Conservation (phyloP, 1,284 basidiomycete species). For the Ganoderma sp. region DNA sequence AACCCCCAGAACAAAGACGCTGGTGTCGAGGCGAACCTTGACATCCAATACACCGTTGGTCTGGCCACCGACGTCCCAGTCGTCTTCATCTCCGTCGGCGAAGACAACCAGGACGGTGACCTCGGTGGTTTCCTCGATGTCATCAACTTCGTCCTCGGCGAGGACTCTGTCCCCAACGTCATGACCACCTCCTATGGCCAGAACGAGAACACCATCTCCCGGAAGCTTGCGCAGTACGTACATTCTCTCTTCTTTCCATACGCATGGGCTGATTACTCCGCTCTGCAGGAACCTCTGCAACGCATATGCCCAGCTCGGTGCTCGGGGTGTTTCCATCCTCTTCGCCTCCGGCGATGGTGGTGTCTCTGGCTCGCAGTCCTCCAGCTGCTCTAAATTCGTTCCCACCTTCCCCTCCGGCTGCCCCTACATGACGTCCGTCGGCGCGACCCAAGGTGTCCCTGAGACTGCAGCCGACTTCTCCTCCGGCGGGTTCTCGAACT, state of each 20-base stretch:
- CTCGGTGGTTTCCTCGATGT: constrained; percentile 37
- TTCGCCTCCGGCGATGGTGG: constrained; percentile 73
- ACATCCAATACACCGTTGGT: constrained; percentile 68
- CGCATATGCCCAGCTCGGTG: constrained; percentile 66
- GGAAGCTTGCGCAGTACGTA: constrained; percentile 60
- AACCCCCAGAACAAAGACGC: constrained; percentile 43
- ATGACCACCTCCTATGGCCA: constrained; percentile 51
- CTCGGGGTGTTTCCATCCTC: constrained; percentile 64
- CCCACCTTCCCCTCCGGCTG: constrained; percentile 72
- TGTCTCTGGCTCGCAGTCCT: constrained; percentile 64
- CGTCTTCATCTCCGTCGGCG: constrained; percentile 54
- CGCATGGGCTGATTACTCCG: neutral
- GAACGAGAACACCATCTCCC: constrained; percentile 35
- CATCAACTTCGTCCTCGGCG: constrained; percentile 39
- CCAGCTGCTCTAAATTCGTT: constrained; percentile 58
- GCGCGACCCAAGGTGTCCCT: constrained; percentile 57
- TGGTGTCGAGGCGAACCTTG: constrained; percentile 61
- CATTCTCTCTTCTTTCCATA: constrained; percentile 38
- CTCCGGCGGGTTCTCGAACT: constrained; percentile 56
- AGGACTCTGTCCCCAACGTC: constrained; percentile 51
- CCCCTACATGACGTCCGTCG: constrained; percentile 65
- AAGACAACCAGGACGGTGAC: constrained; percentile 32
- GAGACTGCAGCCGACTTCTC: constrained; percentile 56
- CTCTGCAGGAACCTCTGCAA: constrained; percentile 50
- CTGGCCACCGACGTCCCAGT: constrained; percentile 43